phyloP scores from a whole-genome alignment of 805 yeast genomes.

The Candida ficus region DNA sequence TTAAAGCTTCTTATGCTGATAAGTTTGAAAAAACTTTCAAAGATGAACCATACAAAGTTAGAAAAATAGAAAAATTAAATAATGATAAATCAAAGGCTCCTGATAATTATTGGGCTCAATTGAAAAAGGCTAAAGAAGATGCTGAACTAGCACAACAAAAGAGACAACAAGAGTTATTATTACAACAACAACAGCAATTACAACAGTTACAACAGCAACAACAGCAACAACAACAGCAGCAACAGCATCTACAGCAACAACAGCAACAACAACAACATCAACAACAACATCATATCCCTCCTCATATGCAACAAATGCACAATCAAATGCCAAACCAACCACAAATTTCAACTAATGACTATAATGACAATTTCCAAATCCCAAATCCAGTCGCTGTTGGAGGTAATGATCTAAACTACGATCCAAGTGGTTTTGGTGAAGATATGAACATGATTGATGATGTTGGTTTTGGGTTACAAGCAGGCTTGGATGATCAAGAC shows the following conservation, averaged over 20 bases:
- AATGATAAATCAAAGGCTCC: constrained; percentile 20
- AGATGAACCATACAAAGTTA: constrained; percentile 6
- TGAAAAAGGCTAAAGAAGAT: constrained; percentile 13
- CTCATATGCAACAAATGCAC: background rate
- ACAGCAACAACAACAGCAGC: constrained; percentile 5
- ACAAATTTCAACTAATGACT: constrained; percentile 1
- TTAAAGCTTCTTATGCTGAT: constrained; percentile 7
- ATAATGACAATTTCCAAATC: constrained; percentile 4
- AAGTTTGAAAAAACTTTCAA: constrained; percentile 7
- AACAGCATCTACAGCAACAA: constrained; percentile 1
- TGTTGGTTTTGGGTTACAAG: constrained; percentile 27
- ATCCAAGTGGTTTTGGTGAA: constrained; percentile 11
- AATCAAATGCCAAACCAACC: background rate
- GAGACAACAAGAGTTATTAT: constrained; percentile 6
- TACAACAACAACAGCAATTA: constrained; percentile 5
- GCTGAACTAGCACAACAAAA: constrained; percentile 7
- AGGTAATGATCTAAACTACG: constrained; percentile 10
- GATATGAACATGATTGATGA: constrained; percentile 29
- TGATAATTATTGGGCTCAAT: constrained; percentile 21
- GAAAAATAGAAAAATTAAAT: constrained; percentile 12
- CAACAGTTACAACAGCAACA: constrained; percentile 8
- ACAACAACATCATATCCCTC: constrained; percentile 1
- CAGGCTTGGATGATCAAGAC: constrained; percentile 29
- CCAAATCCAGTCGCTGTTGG: constrained; percentile 1
- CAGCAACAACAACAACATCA: constrained; percentile 1